Evolutionary conservation across 176 grass and related monocot genomes (phyloP).

Genomic region (Zea luxurians): DNA sequence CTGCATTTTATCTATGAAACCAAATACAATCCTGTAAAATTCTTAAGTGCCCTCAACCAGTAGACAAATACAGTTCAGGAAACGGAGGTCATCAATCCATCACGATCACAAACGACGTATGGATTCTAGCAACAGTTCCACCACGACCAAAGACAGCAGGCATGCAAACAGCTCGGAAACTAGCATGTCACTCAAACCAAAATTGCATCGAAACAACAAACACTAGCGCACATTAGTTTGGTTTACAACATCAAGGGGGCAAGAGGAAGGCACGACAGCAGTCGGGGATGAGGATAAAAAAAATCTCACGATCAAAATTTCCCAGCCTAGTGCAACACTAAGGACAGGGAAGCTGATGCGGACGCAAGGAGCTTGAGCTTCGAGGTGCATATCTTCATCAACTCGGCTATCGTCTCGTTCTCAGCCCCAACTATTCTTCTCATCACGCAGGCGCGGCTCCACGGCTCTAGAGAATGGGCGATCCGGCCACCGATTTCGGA

Average conservation of each 20-base stretch:
- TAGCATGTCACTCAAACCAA: slow-evolving; percentile 28
- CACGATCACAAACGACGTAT: too few species aligned
- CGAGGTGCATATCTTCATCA: slow-evolving; percentile 49
- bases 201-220: slow-evolving; percentile 31
- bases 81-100: too few species aligned
- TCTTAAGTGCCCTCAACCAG: too few species aligned
- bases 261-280: slow-evolving; percentile 15
- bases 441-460: slow-evolving; percentile 53
- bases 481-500: slow-evolving; percentile 61
- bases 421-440: slow-evolving; percentile 61
- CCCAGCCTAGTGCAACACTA: slow-evolving; percentile 26
- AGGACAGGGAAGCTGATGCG: slow-evolving; percentile 37
- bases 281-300: background rate
- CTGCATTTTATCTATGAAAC: too few species aligned
- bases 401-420: slow-evolving; percentile 46
- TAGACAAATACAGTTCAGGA: too few species aligned
- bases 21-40: too few species aligned
- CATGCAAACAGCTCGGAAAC: background rate
- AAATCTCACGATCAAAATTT: slow-evolving; percentile 40
- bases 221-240: slow-evolving; percentile 8
- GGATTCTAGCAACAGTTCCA: background rate
- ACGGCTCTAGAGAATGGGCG: slow-evolving; percentile 52
- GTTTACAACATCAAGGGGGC: slow-evolving; percentile 33
- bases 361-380: slow-evolving; percentile 65
- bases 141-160: background rate